Conservation (phyloP, 1,139 yeast genomes). For the Eremothecium coryli region DNA sequence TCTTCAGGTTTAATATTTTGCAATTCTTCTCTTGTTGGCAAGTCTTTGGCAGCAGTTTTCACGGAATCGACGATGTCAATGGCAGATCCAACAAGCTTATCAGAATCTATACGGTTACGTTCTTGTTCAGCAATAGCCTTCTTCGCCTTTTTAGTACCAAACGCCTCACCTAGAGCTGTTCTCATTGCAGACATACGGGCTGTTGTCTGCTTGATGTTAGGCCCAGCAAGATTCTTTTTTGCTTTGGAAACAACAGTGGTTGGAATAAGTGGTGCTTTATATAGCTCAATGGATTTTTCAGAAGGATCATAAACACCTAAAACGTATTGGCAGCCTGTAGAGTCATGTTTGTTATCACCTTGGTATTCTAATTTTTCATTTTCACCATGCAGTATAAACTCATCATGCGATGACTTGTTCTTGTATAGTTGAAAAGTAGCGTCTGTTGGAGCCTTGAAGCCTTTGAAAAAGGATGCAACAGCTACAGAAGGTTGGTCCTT, state of each 20-base stretch:
- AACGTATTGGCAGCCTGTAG: slow-evolving; percentile 38
- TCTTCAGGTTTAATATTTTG: slow-evolving; percentile 47
- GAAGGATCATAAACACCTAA: slow-evolving; percentile 65
- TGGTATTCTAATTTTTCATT: slow-evolving; percentile 62
- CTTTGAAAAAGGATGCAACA: slow-evolving; percentile 58
- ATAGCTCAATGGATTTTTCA: slow-evolving; percentile 49
- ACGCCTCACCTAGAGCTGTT: slow-evolving; percentile 84
- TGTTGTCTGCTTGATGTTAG: slow-evolving; percentile 45
- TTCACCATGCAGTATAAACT: slow-evolving; percentile 65
- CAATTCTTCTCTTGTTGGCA: slow-evolving; percentile 60
- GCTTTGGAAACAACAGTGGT: slow-evolving; percentile 46
- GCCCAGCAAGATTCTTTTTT: slow-evolving; percentile 47
- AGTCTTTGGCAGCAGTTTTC: slow-evolving; percentile 53
- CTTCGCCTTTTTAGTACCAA: slow-evolving; percentile 95
- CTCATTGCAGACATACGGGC: slow-evolving; percentile 51
- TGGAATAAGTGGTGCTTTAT: slow-evolving; percentile 50
- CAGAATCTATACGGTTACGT: slow-evolving; percentile 80
- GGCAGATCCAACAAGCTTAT: slow-evolving; percentile 62
- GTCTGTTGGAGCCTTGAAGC: slow-evolving; percentile 51
- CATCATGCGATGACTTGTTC: slow-evolving; percentile 38
- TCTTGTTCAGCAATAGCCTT: slow-evolving; percentile 76
- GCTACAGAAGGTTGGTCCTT: slow-evolving; percentile 31
- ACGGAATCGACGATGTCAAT: slow-evolving; percentile 77
- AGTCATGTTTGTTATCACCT: slow-evolving; percentile 37
- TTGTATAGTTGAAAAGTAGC: slow-evolving; percentile 57